Percentiles rank a stretch among this genome's conserved stretches.
phyloP scores from a whole-genome alignment of 2,329 filamentous ascomycete species.

The Orbilia blumenaviensis region DNA sequence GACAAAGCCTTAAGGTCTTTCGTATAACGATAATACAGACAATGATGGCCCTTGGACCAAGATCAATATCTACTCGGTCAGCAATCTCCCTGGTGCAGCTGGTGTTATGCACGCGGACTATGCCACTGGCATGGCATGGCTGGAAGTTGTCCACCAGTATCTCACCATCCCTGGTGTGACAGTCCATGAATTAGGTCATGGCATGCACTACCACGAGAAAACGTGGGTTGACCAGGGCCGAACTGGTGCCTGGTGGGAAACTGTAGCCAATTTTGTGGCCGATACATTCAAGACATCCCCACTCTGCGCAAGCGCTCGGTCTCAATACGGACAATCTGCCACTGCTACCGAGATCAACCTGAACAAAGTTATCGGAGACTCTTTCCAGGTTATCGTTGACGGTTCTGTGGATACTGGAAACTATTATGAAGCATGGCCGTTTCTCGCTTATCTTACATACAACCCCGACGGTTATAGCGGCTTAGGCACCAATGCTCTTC shows the following conservation, averaged over 20 bases:
- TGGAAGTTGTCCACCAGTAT: constrained; percentile 63
- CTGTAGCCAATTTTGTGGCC: constrained; percentile 65
- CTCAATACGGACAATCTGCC: constrained; percentile 59
- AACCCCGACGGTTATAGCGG: constrained; percentile 64
- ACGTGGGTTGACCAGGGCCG: constrained; percentile 62
- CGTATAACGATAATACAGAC: constrained; percentile 55
- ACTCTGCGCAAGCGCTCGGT: constrained; percentile 62
- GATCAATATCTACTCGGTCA: constrained; percentile 64
- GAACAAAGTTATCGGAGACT: constrained; percentile 64
- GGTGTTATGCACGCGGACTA: constrained; percentile 63
- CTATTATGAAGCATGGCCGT: constrained; percentile 67
- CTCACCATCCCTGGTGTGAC: constrained; percentile 62
- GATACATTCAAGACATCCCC: constrained; percentile 65
- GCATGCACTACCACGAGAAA: constrained; percentile 62
- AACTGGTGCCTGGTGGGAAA: constrained; percentile 67
- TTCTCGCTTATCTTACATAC: constrained; percentile 65
- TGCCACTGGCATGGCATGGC: constrained; percentile 61
- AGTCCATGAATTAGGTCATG: constrained; percentile 66
- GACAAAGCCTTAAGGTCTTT: constrained; percentile 57
- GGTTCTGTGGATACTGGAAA: constrained; percentile 63
- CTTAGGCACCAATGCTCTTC: constrained; percentile 62
- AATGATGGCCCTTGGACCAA: constrained; percentile 63
- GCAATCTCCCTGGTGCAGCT: constrained; percentile 61
- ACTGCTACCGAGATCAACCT: constrained; percentile 63
- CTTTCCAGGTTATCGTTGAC: constrained; percentile 65